Base-by-base conservation (phyloP, 1,284 basidiomycete species). In the Porodaedalea pini region DNA sequence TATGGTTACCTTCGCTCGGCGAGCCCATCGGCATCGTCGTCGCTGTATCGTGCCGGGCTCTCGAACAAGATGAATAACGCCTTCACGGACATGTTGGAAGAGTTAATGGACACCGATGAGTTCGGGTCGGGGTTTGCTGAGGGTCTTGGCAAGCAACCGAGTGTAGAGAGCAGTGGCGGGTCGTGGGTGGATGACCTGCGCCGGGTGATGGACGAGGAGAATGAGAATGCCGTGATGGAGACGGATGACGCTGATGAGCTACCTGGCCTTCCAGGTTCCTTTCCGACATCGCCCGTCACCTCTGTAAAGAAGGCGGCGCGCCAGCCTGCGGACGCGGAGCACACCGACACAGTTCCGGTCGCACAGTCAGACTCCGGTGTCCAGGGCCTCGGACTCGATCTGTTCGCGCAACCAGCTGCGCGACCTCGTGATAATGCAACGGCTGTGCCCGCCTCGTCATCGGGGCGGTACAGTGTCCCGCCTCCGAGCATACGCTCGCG, bases 211-310 rank as follows among this genome's bases (percentile, higher is more conserved):
- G 52, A 49, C 34, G 52, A 50, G 15, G 51, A 41, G 39, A 32
- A 25, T 31, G 45, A 23, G 27, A 31, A 40, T 25, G 25, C 41
- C 10, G 21, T 31, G 36, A 44, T 49, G 57, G 51, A 54, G 17
- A 58, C 52, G 11, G 54, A 60, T 40, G 54, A 56, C 13, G 23
- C 32, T 6, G 58, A 56, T 23, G 43, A 56, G 1, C 49, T 60
- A 17, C 58, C 58, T 27, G 39, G 44, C 31, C 49, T 60, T 56
- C 58, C 58, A 19, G 58, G 58, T 41, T 60, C 58, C 29, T 60
- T 51, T 51, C 58, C 58, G 19, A 27, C 48, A 2, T 60, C 58
- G 6, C 58, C 54, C 29, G 54, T 31, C n/a, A 39, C 58, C n/a
- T 44, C 49, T 11, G 34, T 51, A n/a, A 45, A 19, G 32, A 44